These are phyloP conservation scores for Oryza coarctata DNA, from an alignment of 176 grass and related monocot species.

Conservation along the genomic window DNA sequence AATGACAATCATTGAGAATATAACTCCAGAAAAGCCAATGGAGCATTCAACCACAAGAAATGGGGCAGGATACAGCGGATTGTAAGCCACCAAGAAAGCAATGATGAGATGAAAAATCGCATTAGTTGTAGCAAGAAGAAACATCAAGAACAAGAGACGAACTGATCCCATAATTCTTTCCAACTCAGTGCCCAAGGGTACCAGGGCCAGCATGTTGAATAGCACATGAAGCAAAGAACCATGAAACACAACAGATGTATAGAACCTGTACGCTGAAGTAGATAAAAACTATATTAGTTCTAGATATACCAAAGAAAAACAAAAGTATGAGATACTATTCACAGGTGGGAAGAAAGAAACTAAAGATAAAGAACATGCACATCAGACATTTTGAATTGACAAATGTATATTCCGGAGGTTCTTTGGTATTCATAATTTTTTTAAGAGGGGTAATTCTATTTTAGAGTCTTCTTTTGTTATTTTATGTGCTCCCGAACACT, in stretches of 20 bases:
- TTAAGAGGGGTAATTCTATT: neutral
- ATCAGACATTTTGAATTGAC: neutral
- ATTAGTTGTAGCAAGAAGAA: conserved; percentile 90
- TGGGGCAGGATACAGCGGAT: conserved; percentile 52
- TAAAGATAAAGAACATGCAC: neutral
- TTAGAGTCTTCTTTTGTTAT: neutral
- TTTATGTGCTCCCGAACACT: neutral
- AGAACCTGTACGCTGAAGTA: conserved; percentile 88
- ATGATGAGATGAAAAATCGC: conserved; percentile 83
- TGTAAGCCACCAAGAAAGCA: conserved; percentile 71
- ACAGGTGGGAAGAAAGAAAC: neutral
- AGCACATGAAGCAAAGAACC: conserved; percentile 85
- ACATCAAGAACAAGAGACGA: conserved; percentile 81
- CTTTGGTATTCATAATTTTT: conserved; percentile 16
- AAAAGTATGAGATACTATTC: neutral
- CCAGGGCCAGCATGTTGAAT: conserved; percentile 97
- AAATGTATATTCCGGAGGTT: neutral
- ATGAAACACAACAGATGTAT: conserved; percentile 88
- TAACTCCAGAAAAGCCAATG: conserved; percentile 95
- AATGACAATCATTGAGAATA: conserved; percentile 98
- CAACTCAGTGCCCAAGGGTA: conserved; percentile 81
- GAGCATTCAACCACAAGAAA: conserved; percentile 79
- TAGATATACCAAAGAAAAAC: conserved; percentile 21
- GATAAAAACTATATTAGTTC: conserved; percentile 32
- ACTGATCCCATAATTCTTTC: conserved; percentile 99